Percentiles rank a stretch among this genome's conserved stretches.
Conservation (phyloP, 2,329 filamentous ascomycete genomes). For the Fusarium falciforme region DNA sequence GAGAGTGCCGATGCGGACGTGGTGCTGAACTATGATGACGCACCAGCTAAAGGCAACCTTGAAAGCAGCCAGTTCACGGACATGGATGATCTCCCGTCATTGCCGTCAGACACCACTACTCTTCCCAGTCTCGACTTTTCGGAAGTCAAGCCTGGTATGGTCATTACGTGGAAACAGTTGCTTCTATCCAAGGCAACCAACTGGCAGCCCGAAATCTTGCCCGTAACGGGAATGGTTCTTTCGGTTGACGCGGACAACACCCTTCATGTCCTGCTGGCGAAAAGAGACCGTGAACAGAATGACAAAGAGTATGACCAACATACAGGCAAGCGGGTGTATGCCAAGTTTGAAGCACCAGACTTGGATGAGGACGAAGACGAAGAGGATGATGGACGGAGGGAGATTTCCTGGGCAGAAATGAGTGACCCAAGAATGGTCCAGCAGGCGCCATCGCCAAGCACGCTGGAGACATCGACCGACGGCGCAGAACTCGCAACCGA, state of each 20-base stretch:
- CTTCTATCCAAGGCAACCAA: conserved; percentile 70
- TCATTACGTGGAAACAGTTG: conserved; percentile 76
- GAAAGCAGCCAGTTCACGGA: conserved; percentile 59
- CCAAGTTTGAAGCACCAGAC: conserved; percentile 80
- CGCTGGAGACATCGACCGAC: conserved; percentile 29
- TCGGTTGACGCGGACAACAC: conserved; percentile 61
- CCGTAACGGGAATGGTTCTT: conserved; percentile 75
- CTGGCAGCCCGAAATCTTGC: conserved; percentile 73
- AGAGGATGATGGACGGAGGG: conserved; percentile 72
- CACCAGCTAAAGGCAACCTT: conserved; percentile 46
- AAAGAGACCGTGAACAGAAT: conserved; percentile 71
- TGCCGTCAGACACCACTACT: conserved; percentile 67
- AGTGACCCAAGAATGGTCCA: conserved; percentile 75
- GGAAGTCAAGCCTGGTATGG: conserved; percentile 67
- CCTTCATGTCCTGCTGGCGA: conserved; percentile 74
- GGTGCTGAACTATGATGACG: conserved; percentile 55
- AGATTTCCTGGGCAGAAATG: conserved; percentile 70
- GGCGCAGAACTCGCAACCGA: conserved; percentile 41
- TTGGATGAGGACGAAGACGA: conserved; percentile 69
- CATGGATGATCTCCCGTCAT: conserved; percentile 70
- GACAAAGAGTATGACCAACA: conserved; percentile 72
- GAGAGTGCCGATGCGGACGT: conserved; percentile 44
- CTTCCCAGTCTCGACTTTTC: conserved; percentile 63
- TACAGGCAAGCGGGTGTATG: conserved; percentile 79
- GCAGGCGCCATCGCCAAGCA: conserved; percentile 45